Percentiles rank a stretch among this genome's conserved stretches.
phyloP scores from a whole-genome alignment of 257 asterid species.

The Nicotiana benthamiana region DNA sequence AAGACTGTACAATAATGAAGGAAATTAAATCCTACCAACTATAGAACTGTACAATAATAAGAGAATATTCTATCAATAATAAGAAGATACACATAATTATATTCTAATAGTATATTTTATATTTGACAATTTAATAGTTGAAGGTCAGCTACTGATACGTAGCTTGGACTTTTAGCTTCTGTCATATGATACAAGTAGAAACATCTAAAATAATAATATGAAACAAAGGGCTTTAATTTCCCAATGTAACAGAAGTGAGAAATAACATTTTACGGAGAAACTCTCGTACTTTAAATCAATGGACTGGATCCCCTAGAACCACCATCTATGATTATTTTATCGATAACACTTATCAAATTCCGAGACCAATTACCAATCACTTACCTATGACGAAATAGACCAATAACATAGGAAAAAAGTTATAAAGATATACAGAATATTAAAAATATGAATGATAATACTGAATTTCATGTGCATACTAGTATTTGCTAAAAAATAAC shows the following conservation, averaged over 20 bases:
- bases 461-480: too few relatives aligned
- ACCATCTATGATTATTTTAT: neutral
- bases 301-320: neutral
- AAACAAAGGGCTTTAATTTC: neutral
- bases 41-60: too few relatives aligned
- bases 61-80: too few relatives aligned
- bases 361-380: neutral
- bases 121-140: neutral
- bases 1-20: too few relatives aligned
- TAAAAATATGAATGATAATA: too few relatives aligned
- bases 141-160: neutral
- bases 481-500: neutral
- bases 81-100: too few relatives aligned
- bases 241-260: slow-evolving; percentile 4
- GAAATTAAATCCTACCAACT: too few relatives aligned
- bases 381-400: neutral
- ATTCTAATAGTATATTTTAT: neutral
- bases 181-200: neutral
- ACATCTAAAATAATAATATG: neutral
- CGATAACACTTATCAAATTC: neutral
- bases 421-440: too few relatives aligned
- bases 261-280: neutral
- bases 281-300: neutral
- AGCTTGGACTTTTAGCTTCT: neutral
- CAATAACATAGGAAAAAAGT: too few relatives aligned